phyloP scores from a whole-genome alignment of 495 filamentous ascomycete genomes.

The Usnea hakonensis region DNA sequence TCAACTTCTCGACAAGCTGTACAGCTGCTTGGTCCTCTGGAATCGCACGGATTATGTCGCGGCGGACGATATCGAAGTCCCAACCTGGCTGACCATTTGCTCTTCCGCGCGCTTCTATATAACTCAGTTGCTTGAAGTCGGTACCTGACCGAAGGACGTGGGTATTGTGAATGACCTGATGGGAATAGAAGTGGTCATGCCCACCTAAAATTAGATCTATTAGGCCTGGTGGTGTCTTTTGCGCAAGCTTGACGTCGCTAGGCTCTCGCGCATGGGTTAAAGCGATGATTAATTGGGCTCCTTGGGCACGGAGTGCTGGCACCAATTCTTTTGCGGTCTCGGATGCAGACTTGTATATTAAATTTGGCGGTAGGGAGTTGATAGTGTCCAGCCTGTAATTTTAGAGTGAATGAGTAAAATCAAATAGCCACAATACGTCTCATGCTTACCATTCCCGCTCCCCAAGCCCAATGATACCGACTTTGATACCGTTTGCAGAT shows the following conservation, averaged over 20 bases:
- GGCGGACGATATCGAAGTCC: conserved; percentile 69
- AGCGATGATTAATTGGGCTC: conserved; percentile 72
- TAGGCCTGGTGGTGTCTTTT: conserved; percentile 53
- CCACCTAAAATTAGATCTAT: conserved; percentile 83
- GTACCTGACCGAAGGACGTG: conserved; percentile 77
- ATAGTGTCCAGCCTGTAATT: conserved; percentile 69
- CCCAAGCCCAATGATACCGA: conserved; percentile 77
- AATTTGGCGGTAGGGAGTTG: conserved; percentile 69
- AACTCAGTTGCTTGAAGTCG: conserved; percentile 86
- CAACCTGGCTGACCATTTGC: conserved; percentile 42
- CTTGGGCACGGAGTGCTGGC: conserved; percentile 60
- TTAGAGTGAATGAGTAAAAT: not conserved
- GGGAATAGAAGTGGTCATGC: conserved; percentile 82
- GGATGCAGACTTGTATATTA: conserved; percentile 72
- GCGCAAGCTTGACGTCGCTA: conserved; percentile 74
- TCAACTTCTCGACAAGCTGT: conserved; percentile 57
- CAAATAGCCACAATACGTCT: not conserved
- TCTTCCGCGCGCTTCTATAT: conserved; percentile 62
- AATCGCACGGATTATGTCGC: conserved; percentile 61
- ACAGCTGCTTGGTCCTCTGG: conserved; percentile 50
- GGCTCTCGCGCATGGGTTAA: conserved; percentile 82
- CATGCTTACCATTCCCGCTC: conserved; percentile 56
- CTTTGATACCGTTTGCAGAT: conserved; percentile 72
- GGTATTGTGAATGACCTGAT: conserved; percentile 63
- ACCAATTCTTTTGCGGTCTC: conserved; percentile 62